Base-by-base conservation (phyloP, 2,329 filamentous ascomycete genomes). In the Stagonosporopsis cucurbitacearum region DNA sequence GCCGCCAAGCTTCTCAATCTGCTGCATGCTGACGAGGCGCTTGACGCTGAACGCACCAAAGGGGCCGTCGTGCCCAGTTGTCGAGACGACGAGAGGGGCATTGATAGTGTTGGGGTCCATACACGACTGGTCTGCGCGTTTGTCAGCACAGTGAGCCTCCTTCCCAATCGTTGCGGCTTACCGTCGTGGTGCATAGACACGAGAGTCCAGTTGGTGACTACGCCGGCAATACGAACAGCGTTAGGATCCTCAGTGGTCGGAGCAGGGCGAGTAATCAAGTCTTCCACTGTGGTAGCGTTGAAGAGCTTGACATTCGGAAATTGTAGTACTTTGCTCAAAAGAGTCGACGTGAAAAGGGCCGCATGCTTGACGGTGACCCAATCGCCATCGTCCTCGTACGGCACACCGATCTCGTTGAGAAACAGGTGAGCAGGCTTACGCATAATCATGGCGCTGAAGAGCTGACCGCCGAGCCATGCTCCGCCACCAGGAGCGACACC, bases 41-140 rank as follows among this genome's bases (percentile, higher is more conserved):
- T 96, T 96, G 75, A 91, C 92, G 63, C 80, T 90, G 81, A 97
- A 97, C 45, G 92, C 92, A 42, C 92, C 93, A 74, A 96, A 96
- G 15, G 92, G 92, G 42, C 86, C 93, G 64, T 97, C 92, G 70
- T 97, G 92, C 46, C 92, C 93, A 0, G 92, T 96, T 22, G 92
- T 96, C 54, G 88, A 92, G 80, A 97, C 90, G 71, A 96, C 82
- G 56, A 96, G 77, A 1, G 92, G 92, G 0, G 92, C 91, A 73
- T 96, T 96, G 84, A 96, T 96, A 69, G 92, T 96, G 85, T 95
- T 96, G 65, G 92, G 92, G 76, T 96, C 93, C 92, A 96, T 96
- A 88, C 92, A 96, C 59, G 86, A 90, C 80, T 96, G 92, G 75
- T 94, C 90, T 73, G 92, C 52, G 59, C 25, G 49, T 23, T 2